These are phyloP conservation scores for Coemansia sp. DNA, from an alignment of 192 early-diverging fungal genomes.

Conservation along the genomic window DNA sequence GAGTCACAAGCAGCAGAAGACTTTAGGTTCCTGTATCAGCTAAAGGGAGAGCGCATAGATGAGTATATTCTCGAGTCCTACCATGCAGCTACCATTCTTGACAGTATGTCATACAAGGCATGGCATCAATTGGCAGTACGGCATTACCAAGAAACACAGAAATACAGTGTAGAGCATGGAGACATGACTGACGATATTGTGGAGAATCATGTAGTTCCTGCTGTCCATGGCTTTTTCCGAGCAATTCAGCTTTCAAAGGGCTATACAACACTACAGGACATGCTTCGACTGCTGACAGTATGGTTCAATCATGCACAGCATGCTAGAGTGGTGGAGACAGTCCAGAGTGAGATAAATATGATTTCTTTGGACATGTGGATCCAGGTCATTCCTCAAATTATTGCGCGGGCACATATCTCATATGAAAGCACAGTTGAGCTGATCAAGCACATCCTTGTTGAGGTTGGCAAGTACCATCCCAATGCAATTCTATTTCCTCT, in stretches of 20 bases:
- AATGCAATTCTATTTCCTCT: constrained; percentile 94
- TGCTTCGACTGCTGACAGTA: constrained; percentile 83
- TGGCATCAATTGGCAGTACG: constrained; percentile 97
- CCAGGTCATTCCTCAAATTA: constrained; percentile 96
- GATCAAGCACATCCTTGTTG: constrained; percentile 83
- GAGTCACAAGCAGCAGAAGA: constrained; percentile 11
- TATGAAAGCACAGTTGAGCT: constrained; percentile 71
- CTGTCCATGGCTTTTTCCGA: constrained; percentile 88
- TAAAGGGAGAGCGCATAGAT: constrained; percentile 25
- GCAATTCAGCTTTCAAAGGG: constrained; percentile 87
- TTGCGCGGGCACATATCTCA: constrained; percentile 87
- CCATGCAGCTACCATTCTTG: constrained; percentile 80
- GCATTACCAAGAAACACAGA: constrained; percentile 81
- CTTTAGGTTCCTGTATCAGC: constrained; percentile 14
- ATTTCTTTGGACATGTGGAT: constrained; percentile 93
- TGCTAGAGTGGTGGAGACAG: constrained; percentile 75
- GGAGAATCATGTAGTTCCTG: constrained; percentile 61
- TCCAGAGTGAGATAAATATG: constrained; percentile 75
- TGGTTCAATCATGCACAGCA: constrained; percentile 96
- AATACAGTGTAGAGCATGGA: constrained; percentile 64
- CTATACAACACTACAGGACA: constrained; percentile 88
- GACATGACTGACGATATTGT: constrained; percentile 63
- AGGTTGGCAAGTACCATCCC: constrained; percentile 91
- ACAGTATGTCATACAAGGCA: constrained; percentile 91
- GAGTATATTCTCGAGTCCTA: constrained; percentile 75